Base-by-base conservation (phyloP, 1,139 yeast genomes). In the Martiniozyma asiatica region DNA sequence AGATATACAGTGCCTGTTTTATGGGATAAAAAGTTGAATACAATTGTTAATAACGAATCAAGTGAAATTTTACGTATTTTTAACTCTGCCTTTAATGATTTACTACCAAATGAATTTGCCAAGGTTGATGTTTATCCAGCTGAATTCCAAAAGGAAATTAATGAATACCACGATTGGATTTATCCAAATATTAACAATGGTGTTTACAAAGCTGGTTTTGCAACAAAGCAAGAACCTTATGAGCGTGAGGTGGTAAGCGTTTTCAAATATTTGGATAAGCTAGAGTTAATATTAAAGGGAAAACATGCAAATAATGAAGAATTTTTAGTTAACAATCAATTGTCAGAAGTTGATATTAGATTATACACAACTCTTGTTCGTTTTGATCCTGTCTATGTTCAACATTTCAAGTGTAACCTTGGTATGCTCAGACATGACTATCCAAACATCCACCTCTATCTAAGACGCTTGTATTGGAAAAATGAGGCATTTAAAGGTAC, bases 321-420 rank as follows among this genome's bases (percentile, higher is more conserved):
- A 33, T 81, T 64, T 49, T 55, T 84, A 30, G 51, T 73, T 14
- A 92, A 89, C 3, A 65, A 73, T 37, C 60, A 58, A 27, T 58
- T 89, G 36, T 85, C 96, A 4, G 96, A 87, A 56, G 93, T 94
- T 11, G 98, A 89, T 52, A 63, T 89, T 34, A 66, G 97, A 43
- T 67, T 89, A 36, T 89, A 58, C 58, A 74, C 92, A 20, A 77
- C 96, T 8, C 76, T 87, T 38, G 63, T 81, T 27, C 69, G 97
- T 44, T 87, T 87, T 48, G 96, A 87, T 53, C 80, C 92, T 2
- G 93, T 82, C 19, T 87, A 87, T 50, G 87, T 78, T 33, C 94
- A 85, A 55, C 96, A 85, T 54, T 89, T 89, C 69, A 89, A 89
- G 60, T 82, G 95, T 57, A 89, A 89, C 54, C 56, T 84, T 40